Evolutionary conservation across 306 rosid species (phyloP), one percentile per base, ranked within the genome.

Genomic region (Castanopsis chinensis): DNA sequence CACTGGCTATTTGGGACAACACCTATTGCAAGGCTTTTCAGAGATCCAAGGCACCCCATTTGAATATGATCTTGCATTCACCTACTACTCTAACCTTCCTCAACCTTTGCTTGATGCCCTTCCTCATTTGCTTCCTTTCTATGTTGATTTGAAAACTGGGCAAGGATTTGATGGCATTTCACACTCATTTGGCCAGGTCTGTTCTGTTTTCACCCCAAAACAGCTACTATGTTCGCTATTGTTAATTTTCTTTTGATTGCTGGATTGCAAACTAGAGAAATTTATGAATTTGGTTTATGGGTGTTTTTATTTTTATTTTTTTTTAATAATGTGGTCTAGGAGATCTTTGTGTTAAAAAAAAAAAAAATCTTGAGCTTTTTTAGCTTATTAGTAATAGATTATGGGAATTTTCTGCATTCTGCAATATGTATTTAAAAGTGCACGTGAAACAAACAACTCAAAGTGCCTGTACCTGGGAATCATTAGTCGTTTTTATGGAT

Each of bases 1-100:
- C 73, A 88, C 97, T 14, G 99, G 99, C 20, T 94, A 91, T 71
- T 83, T 94, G 85, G 99, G 99, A 57, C 99, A 94, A 86, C 99
- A 94, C 82, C 82, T 90, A n/a, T 72, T 92, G 57, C 92, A 84
- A 67, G 89, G 85, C 56, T 87, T 84, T 78, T 80, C 87, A 2
- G 80, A 81, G 65, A 41, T 72, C 65, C 70, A 77, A 20, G 84
- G 51, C 75, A 27, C 58, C 71, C 83, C 78, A 6, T 82, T 78
- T 74, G 87, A 89, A 4, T 82, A 79, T 72, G 87, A 91, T 86
- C 85, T 94, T 27, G 97, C 95, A 67, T 90, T 90, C 78, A 88
- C 99, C 68, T 80, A 90, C 71, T 84, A 85, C 82, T 90, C 97
- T 23, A 37, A 70, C 80, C 90, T 82, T 71, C 89, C 89, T 45